phyloP scores from a whole-genome alignment of 352 stramenopile species.

The Pythium chondricola region DNA sequence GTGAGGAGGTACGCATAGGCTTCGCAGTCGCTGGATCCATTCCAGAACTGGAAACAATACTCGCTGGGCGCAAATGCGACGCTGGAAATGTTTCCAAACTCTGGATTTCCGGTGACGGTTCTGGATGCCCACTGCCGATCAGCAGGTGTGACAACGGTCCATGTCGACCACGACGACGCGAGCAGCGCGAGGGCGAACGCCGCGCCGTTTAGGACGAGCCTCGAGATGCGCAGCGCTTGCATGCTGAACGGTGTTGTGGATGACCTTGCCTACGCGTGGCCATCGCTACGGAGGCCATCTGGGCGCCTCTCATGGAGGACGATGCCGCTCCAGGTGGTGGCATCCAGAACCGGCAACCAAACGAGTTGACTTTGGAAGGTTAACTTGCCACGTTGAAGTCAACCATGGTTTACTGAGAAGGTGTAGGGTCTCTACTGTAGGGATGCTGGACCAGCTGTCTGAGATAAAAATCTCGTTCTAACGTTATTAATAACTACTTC shows the following conservation, averaged over 20 bases:
- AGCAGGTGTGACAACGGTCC: constrained; percentile 17
- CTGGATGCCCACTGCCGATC: not conserved
- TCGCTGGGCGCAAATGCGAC: constrained; percentile 36
- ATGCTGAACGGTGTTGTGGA: constrained; percentile 1
- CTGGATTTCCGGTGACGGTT: not conserved
- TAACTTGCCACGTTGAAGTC: no score
- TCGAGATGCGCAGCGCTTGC: constrained; percentile 13
- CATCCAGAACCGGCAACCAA: no score
- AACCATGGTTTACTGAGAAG: no score
- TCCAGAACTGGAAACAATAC: constrained; percentile 34
- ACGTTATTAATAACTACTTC: no score
- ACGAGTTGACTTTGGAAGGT: no score
- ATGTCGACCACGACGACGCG: constrained; percentile 5
- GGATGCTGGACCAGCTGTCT: no score
- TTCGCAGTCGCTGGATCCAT: constrained; percentile 33
- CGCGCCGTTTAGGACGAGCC: constrained; percentile 9
- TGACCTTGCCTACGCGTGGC: no score
- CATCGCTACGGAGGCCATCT: no score
- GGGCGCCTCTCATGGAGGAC: no score
- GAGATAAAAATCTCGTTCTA: no score
- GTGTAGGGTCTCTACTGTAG: no score
- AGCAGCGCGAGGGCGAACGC: constrained; percentile 11
- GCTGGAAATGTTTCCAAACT: not conserved
- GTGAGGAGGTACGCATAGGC: constrained; percentile 33
- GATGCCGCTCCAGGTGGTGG: no score